phyloP scores from a whole-genome alignment of 495 filamentous ascomycete genomes.

The Margaritispora aquatica region DNA sequence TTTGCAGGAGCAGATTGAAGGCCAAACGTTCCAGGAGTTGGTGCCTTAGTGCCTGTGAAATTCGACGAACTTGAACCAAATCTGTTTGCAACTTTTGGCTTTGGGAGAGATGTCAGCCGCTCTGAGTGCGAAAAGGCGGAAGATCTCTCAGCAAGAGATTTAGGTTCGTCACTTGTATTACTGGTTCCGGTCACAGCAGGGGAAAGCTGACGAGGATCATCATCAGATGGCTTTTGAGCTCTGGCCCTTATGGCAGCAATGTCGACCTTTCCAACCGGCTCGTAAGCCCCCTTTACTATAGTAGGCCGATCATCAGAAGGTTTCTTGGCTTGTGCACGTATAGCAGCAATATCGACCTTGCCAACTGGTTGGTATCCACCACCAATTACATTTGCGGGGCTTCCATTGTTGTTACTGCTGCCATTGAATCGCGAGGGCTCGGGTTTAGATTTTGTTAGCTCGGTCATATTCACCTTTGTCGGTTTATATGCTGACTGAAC shows the following conservation, averaged over 20 bases:
- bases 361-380: slow-evolving; percentile 95
- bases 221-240: slow-evolving; percentile 58
- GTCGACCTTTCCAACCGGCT: slow-evolving; percentile 90
- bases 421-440: slow-evolving; percentile 50
- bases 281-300: slow-evolving; percentile 83
- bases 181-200: slow-evolving; percentile 35
- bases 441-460: slow-evolving; percentile 61
- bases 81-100: slow-evolving; percentile 87
- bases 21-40: slow-evolving; percentile 62
- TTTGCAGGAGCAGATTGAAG: slow-evolving; percentile 45
- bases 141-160: slow-evolving; percentile 60
- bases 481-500: slow-evolving; percentile 89
- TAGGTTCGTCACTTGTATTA: slow-evolving; percentile 38
- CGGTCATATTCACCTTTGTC: slow-evolving; percentile 84
- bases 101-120: slow-evolving; percentile 80
- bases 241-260: slow-evolving; percentile 85
- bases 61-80: slow-evolving; percentile 61
- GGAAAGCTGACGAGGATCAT: slow-evolving; percentile 24
- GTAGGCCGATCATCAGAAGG: slow-evolving; percentile 68
- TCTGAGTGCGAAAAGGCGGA: slow-evolving; percentile 60
- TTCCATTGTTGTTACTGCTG: slow-evolving; percentile 26
- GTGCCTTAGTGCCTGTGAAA: slow-evolving; percentile 84
- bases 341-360: slow-evolving; percentile 90
- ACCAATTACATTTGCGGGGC: slow-evolving; percentile 57
- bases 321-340: slow-evolving; percentile 72